These are phyloP conservation scores for Neolentinus lepideus DNA, from an alignment of 1,284 basidiomycete genomes.

Conservation along the genomic window DNA sequence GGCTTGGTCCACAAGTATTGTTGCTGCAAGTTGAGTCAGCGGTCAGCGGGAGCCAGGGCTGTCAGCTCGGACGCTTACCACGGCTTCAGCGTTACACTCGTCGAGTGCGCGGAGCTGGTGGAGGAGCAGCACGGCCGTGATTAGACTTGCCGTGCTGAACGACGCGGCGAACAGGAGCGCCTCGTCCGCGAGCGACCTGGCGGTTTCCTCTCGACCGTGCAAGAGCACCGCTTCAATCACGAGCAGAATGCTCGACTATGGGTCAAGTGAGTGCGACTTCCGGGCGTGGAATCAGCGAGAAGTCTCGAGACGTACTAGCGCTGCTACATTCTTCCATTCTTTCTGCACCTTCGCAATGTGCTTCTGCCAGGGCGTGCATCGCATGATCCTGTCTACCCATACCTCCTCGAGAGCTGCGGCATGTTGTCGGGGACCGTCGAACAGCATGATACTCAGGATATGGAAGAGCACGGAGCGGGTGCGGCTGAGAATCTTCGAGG, in stretches of 20 bases:
- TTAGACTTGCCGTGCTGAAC: background rate
- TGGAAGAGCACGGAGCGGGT: background rate
- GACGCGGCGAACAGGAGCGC: background rate
- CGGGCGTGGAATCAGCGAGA: no score
- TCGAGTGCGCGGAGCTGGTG: background rate
- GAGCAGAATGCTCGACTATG: no score
- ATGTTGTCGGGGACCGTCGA: background rate
- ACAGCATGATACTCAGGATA: background rate
- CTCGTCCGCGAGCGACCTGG: background rate
- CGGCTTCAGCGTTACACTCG: background rate
- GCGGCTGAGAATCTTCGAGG: no score
- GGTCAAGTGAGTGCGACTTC: no score
- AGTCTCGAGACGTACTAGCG: background rate
- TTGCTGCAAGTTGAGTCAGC: background rate
- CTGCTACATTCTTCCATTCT: background rate
- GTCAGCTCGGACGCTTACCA: background rate
- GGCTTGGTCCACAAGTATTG: background rate
- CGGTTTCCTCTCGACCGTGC: no score
- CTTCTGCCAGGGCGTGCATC: background rate
- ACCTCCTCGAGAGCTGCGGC: background rate
- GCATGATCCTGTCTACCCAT: background rate
- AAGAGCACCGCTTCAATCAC: no score
- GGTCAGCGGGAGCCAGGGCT: background rate
- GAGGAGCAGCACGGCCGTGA: background rate
- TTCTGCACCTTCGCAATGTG: background rate